Conservation (phyloP, 176 grass and related monocot genomes). For the Dactylis glomerata region DNA sequence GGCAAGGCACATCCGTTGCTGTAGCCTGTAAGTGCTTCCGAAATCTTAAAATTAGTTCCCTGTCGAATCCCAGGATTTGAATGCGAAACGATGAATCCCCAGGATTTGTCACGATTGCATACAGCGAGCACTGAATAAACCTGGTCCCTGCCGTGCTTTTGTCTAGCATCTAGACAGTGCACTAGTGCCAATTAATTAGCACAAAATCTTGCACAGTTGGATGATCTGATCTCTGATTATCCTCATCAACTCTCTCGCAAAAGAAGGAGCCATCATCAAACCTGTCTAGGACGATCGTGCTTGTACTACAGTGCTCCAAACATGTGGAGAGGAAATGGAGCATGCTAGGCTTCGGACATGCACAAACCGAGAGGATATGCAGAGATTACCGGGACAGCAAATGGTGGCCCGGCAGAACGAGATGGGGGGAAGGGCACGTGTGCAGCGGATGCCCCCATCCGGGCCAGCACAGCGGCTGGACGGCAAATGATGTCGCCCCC, state of each 20-base stretch:
- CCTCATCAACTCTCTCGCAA: background rate
- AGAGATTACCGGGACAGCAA: background rate
- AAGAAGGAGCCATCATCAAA: background rate
- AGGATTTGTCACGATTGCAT: background rate
- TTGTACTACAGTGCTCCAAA: background rate
- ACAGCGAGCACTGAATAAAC: background rate
- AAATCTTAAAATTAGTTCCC: conserved; percentile 20
- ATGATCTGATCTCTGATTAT: conserved; percentile 5
- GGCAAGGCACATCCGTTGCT: background rate
- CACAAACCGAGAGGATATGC: background rate
- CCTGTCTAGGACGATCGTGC: background rate
- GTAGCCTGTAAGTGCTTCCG: background rate
- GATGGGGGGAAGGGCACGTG: conserved; percentile 54
- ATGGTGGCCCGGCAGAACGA: background rate
- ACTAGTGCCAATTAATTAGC: background rate
- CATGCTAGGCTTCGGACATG: background rate
- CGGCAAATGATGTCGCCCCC: conserved; percentile 11
- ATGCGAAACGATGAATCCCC: background rate
- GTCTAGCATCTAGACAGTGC: background rate
- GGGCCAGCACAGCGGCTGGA: conserved; percentile 30
- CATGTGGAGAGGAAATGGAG: background rate
- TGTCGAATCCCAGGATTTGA: conserved; percentile 9
- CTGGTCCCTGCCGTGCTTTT: background rate
- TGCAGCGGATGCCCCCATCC: conserved; percentile 43
- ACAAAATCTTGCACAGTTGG: background rate